Evolutionary conservation across 371 early-diverging fungal species (phyloP).

Genomic region (Rhizopus stolonifer): DNA sequence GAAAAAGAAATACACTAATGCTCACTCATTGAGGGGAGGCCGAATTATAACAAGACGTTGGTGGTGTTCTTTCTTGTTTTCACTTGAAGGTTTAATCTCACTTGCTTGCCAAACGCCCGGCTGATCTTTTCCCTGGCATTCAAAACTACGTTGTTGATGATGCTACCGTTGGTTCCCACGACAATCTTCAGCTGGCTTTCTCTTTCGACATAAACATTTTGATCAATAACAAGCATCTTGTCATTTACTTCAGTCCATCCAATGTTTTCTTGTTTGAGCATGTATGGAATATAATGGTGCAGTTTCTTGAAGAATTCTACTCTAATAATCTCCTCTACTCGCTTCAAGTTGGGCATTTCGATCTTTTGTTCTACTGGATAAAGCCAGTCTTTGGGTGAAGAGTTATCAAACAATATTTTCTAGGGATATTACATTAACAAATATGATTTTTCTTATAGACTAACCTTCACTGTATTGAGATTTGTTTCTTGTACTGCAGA

Average conservation of each 20-base stretch:
- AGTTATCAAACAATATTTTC: conserved; percentile 37
- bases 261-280: conserved; percentile 61
- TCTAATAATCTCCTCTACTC: conserved; percentile 74
- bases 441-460: neutral
- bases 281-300: conserved; percentile 67
- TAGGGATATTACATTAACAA: neutral
- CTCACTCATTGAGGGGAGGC: no score
- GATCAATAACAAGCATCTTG: conserved; percentile 54
- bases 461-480: conserved; percentile 35
- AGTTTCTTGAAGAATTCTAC: conserved; percentile 66
- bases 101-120: conserved; percentile 42
- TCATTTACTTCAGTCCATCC: conserved; percentile 65
- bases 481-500: conserved; percentile 46
- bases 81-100: conserved; percentile 56
- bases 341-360: conserved; percentile 66
- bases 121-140: conserved; percentile 45
- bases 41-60: neutral
- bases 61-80: conserved; percentile 35
- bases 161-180: conserved; percentile 48
- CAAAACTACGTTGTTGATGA: conserved; percentile 49
- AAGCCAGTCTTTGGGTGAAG: conserved; percentile 60
- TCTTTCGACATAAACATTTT: conserved; percentile 50
- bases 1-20: no score
- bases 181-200: conserved; percentile 60
- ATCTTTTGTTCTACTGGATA: conserved; percentile 57